Conservation (phyloP, 2,329 filamentous ascomycete species). For the Myriosclerotinia duriaeana region DNA sequence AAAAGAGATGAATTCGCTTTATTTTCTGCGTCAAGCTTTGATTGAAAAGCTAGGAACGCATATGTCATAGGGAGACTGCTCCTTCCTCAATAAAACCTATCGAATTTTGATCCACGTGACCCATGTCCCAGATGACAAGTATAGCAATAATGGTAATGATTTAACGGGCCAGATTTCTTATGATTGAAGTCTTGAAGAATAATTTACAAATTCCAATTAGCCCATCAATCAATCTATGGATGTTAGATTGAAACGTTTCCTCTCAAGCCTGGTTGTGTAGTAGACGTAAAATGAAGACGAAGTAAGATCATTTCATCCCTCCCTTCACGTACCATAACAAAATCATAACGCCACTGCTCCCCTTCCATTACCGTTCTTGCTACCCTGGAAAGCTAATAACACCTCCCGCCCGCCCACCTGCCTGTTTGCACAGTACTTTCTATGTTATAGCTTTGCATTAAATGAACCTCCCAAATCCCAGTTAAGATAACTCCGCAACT, state of each 20-base stretch:
- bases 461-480: background rate
- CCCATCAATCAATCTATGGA: background rate
- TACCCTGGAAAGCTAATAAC: too few species aligned
- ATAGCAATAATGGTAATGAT: too few species aligned
- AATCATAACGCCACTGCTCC: background rate
- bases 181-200: too few species aligned
- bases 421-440: background rate
- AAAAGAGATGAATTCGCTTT: background rate
- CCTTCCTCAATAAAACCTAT: background rate
- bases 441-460: too few species aligned
- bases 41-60: background rate
- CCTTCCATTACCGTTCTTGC: too few species aligned
- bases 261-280: background rate
- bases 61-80: background rate
- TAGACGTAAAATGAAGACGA: background rate
- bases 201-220: background rate
- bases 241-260: background rate
- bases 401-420: background rate
- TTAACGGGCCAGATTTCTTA: too few species aligned
- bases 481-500: too few species aligned
- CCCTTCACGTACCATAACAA: background rate
- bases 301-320: background rate
- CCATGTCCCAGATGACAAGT: too few species aligned
- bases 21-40: background rate
- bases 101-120: background rate